Base-by-base conservation (phyloP, 2,329 filamentous ascomycete species). In the Niveomyces coronatus region DNA sequence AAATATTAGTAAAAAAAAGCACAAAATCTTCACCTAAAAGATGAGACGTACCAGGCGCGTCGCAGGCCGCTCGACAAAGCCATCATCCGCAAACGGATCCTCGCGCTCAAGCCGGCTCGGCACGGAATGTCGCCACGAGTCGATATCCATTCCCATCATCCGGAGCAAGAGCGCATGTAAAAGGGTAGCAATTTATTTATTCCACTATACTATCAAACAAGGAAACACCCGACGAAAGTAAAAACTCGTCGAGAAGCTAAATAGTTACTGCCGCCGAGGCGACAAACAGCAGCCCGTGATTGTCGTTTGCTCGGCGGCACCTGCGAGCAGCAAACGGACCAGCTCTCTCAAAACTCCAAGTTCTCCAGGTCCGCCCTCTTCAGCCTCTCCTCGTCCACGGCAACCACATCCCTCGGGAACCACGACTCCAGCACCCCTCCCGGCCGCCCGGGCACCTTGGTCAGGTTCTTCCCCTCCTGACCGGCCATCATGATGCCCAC, bases 401-500 rank as follows among this genome's bases (percentile, higher is more conserved):
- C 42, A 22, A 56, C 19, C 17, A 65, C 35, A 29, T 65, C 58
- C 4, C 22, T 16, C 0, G 64, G 64, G 29, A 67, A 64, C 65
- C 65, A 68, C 14, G 58, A 53, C 1, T 34, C 44, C 40, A 67
- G 39, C 23, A 36, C 50, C 0, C 64, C 64, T 0, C 46, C 54
- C 0, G 62, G 63, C 4, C 61, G 50, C 2, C 64, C 64, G 3
- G 52, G 45, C 1, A 43, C 49, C 7, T 44, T 44, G 1, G 46
- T 44, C 19, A 62, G 26, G 3, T 53, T 44, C 3, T 56, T 52
- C 1, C 52, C 42, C 13, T 64, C 58, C 23, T 49, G 57, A 0
- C 62, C 64, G 1, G 62, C 45, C 8, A 73, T 50, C 65, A 70
- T 69, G 3, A 65, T 44, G 1, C 56, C 68, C 36, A 69, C 29